Conservation (phyloP, 306 rosid genomes). For the Bauhinia variegata region DNA sequence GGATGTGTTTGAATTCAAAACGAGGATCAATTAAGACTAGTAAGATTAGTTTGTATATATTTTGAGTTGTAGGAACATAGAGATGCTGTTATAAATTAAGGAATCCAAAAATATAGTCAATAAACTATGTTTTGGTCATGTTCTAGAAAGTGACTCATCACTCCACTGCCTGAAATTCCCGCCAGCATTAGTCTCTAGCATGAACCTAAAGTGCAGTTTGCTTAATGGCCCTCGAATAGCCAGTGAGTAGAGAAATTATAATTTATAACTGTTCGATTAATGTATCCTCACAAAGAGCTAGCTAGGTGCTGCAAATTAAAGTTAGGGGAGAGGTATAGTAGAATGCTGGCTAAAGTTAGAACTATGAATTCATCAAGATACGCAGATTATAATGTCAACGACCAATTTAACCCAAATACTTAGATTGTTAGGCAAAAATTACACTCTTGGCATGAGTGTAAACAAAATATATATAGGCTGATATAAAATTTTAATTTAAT, state of each 20-base stretch:
- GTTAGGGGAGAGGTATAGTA: background rate
- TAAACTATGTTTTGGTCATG: conserved; percentile 29
- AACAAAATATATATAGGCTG: too few relatives aligned
- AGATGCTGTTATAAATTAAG: conserved; percentile 34
- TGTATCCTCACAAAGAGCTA: background rate
- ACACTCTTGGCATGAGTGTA: too few relatives aligned
- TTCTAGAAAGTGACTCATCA: conserved; percentile 38
- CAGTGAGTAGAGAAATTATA: conserved; percentile 26
- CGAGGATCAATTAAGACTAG: conserved; percentile 28
- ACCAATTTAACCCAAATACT: too few relatives aligned
- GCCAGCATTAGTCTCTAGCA: conserved; percentile 25
- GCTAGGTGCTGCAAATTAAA: conserved; percentile 1
- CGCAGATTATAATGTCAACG: too few relatives aligned
- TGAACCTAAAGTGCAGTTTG: conserved; percentile 11
- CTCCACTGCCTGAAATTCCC: conserved; percentile 33
- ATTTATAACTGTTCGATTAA: conserved; percentile 26
- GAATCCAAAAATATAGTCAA: conserved; percentile 44
- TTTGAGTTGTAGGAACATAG: background rate
- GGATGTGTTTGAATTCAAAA: conserved; percentile 45
- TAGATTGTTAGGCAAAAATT: too few relatives aligned
- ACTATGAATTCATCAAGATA: conserved; percentile 7
- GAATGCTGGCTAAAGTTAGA: background rate
- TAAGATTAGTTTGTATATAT: conserved; percentile 17
- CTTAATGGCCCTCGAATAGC: conserved; percentile 26
- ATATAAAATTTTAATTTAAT: too few relatives aligned